phyloP scores from a whole-genome alignment of 163 green algal species.

The Scenedesmus sp. region DNA sequence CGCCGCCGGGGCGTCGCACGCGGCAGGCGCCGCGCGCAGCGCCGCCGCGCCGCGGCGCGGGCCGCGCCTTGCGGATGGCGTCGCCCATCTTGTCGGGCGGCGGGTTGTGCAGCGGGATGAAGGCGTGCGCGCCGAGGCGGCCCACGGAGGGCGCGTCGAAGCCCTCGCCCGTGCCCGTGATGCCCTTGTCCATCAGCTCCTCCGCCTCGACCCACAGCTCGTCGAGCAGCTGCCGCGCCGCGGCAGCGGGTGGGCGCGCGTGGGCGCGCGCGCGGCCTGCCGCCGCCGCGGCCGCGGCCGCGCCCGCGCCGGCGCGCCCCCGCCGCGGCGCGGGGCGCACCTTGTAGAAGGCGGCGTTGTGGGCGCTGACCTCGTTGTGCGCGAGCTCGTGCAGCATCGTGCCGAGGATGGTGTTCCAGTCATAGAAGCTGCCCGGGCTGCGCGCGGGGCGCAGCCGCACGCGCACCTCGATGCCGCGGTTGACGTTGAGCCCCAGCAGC shows the following conservation, averaged over 20 bases:
- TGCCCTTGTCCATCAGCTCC: conserved; percentile 82
- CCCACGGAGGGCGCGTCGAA: conserved; percentile 77
- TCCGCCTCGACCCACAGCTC: conserved; percentile 87
- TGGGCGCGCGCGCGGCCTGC: too few species aligned
- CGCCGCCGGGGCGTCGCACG: too few species aligned
- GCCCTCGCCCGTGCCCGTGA: conserved; percentile 73
- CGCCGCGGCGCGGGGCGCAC: too few species aligned
- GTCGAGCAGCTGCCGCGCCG: too few species aligned
- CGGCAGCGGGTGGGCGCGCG: too few species aligned
- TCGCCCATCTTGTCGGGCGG: conserved; percentile 45
- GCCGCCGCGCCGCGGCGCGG: too few species aligned
- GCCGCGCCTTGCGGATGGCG: conserved; percentile 51
- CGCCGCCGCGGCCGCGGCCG: too few species aligned
- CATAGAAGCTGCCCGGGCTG: conserved; percentile 65
- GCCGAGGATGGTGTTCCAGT: conserved; percentile 80
- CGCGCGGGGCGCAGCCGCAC: conserved; percentile 73
- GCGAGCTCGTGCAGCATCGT: conserved; percentile 95
- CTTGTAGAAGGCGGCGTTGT: conserved; percentile 81
- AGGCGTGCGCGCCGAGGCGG: conserved; percentile 64
- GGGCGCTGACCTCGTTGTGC: conserved; percentile 76
- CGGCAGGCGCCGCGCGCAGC: too few species aligned
- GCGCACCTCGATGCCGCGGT: conserved; percentile 39
- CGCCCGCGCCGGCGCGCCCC: too few species aligned
- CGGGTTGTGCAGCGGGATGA: conserved; percentile 71
- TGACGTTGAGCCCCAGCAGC: conserved; percentile 82